Evolutionary conservation across 129 eudicot species (phyloP).

Genomic region (Artemisia annua): DNA sequence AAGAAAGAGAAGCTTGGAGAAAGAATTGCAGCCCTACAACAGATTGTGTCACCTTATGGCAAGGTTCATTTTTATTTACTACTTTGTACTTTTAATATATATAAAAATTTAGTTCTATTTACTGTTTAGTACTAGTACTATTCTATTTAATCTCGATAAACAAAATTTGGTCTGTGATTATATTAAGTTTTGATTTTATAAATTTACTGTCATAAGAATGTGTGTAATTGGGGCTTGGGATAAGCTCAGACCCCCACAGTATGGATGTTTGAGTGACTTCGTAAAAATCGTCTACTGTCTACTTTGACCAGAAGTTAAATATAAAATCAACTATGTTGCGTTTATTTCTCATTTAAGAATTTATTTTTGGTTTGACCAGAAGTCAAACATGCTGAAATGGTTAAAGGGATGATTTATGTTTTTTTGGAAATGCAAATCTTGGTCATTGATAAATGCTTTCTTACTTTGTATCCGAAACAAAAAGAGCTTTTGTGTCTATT

Average conservation of each 20-base stretch:
- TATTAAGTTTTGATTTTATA: conserved; percentile 4
- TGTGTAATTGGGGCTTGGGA: conserved; percentile 39
- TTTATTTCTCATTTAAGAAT: not conserved
- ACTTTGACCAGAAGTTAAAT: conserved; percentile 41
- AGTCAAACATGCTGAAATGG: conserved; percentile 13
- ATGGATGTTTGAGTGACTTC: conserved; percentile 47
- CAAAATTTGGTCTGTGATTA: not conserved
- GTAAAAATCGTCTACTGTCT: conserved; percentile 38
- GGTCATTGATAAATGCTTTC: not conserved
- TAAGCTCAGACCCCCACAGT: conserved; percentile 39
- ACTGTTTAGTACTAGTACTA: no score
- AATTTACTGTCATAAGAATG: conserved; percentile 36
- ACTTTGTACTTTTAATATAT: not conserved
- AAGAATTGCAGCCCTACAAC: conserved; percentile 69
- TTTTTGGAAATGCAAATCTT: no score
- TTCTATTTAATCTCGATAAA: conserved; percentile 13
- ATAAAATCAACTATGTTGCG: conserved; percentile 6
- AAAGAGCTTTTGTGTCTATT: not conserved
- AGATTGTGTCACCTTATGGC: conserved; percentile 82
- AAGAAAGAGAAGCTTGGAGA: conserved; percentile 85
- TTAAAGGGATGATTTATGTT: not conserved
- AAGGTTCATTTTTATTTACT: conserved; percentile 44
- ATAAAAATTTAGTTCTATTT: not conserved
- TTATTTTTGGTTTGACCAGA: conserved; percentile 15
- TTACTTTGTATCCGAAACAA: not conserved